Evolutionary conservation across 805 yeast genomes (phyloP).

Genomic region (Metschnikowia gelsemii): DNA sequence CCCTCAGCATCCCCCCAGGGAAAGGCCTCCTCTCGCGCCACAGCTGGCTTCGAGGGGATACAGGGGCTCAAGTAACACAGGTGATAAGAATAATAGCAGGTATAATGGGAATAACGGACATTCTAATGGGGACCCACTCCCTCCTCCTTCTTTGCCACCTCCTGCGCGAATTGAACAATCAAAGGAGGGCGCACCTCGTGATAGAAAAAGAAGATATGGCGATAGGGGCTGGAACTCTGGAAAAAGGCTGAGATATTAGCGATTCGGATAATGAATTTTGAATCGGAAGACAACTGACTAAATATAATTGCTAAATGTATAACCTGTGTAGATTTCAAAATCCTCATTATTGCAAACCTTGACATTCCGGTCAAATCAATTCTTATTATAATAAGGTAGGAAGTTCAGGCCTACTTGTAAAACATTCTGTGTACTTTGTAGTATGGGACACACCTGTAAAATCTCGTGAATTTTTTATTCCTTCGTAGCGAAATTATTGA

Average conservation of each 20-base stretch:
- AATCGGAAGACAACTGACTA: too few relatives aligned
- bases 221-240: conserved; percentile 27
- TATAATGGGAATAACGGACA: conserved; percentile 4
- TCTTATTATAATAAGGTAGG: too few relatives aligned
- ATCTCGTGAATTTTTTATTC: not conserved
- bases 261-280: not conserved
- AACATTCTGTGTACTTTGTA: too few relatives aligned
- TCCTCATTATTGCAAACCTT: too few relatives aligned
- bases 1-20: conserved; percentile 22
- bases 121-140: conserved; percentile 17
- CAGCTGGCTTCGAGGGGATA: conserved; percentile 10
- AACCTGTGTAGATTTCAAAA: too few relatives aligned
- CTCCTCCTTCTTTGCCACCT: conserved; percentile 19
- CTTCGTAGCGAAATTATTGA: not conserved
- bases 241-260: conserved; percentile 31
- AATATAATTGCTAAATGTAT: too few relatives aligned
- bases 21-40: not conserved
- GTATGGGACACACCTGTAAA: too few relatives aligned
- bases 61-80: conserved; percentile 17
- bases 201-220: conserved; percentile 27
- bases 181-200: conserved; percentile 1
- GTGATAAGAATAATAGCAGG: conserved; percentile 13
- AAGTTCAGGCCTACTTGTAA: too few relatives aligned
- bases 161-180: conserved; percentile 12
- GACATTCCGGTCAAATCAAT: too few relatives aligned